These are phyloP conservation scores for Saccharomyces eubayanus DNA, from an alignment of 805 yeast genomes.

Conservation along the genomic window DNA sequence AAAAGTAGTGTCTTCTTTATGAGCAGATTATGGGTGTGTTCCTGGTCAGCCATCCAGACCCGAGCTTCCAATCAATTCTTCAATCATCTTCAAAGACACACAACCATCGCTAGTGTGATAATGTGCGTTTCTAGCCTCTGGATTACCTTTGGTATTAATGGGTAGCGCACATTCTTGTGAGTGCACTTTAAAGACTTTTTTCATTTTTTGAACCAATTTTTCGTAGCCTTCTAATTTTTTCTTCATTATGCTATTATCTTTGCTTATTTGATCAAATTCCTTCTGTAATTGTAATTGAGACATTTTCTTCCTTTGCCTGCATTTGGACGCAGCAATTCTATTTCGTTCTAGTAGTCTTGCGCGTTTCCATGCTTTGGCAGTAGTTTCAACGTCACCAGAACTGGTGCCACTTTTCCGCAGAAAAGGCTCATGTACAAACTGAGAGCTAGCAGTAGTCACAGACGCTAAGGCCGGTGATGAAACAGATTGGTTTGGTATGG, in stretches of 20 bases:
- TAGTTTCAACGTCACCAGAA: not conserved
- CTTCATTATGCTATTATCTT: slow-evolving; percentile 33
- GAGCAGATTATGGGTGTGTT: not conserved
- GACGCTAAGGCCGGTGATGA: not conserved
- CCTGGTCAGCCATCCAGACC: slow-evolving; percentile 1
- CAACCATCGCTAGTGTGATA: slow-evolving; percentile 5
- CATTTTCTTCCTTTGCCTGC: slow-evolving; percentile 52
- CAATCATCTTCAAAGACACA: slow-evolving; percentile 8
- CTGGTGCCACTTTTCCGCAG: not conserved
- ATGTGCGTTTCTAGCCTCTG: not conserved
- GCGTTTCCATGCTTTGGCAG: slow-evolving; percentile 57
- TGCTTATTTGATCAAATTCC: slow-evolving; percentile 40
- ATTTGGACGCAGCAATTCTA: slow-evolving; percentile 51
- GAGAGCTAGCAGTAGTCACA: not conserved
- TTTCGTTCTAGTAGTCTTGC: slow-evolving; percentile 48
- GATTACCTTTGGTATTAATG: not conserved
- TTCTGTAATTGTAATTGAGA: slow-evolving; percentile 54
- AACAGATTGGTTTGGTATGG: not conserved
- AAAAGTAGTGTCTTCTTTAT: not conserved
- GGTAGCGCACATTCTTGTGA: not conserved
- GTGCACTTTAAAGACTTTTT: slow-evolving; percentile 15
- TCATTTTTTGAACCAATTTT: slow-evolving; percentile 14
- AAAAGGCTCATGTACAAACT: not conserved
- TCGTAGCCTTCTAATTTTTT: slow-evolving; percentile 30
- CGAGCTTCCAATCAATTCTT: slow-evolving; percentile 9